A percentile compares a stretch with the other conserved stretches of the same genome.
Conservation (phyloP, 2,329 filamentous ascomycete genomes). For the Arthrobotrys iridis region DNA sequence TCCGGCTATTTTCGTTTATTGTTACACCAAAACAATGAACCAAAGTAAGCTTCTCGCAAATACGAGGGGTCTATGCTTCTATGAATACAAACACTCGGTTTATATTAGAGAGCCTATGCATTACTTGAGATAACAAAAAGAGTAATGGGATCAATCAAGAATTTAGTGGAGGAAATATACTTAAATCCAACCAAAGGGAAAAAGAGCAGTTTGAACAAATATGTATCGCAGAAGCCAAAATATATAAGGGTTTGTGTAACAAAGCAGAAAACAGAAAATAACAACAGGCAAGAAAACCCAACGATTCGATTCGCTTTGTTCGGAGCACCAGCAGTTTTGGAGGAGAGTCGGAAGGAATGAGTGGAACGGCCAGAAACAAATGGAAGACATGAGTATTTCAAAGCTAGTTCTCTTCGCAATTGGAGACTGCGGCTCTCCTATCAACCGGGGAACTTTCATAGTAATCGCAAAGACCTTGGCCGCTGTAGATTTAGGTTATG, state of each 20-base stretch:
- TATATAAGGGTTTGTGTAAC: neutral
- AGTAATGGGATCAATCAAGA: neutral
- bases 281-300: neutral
- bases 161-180: conserved; percentile 1
- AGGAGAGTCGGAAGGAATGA: neutral
- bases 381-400: neutral
- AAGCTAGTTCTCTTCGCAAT: no score
- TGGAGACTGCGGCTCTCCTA: no score
- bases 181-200: neutral
- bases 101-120: neutral
- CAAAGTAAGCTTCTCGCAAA: neutral
- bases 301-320: neutral
- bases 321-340: neutral
- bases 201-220: neutral
- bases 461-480: no score
- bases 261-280: neutral
- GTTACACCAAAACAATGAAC: conserved; percentile 25
- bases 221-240: conserved; percentile 22
- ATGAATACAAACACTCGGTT: no score
- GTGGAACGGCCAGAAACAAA: neutral
- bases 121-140: neutral
- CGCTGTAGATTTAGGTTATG: no score
- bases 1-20: neutral
- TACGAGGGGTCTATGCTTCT: no score
- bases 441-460: no score